These are phyloP conservation scores for Colletotrichum spaethianum DNA, from an alignment of 2,329 filamentous ascomycete species.

Conservation along the genomic window DNA sequence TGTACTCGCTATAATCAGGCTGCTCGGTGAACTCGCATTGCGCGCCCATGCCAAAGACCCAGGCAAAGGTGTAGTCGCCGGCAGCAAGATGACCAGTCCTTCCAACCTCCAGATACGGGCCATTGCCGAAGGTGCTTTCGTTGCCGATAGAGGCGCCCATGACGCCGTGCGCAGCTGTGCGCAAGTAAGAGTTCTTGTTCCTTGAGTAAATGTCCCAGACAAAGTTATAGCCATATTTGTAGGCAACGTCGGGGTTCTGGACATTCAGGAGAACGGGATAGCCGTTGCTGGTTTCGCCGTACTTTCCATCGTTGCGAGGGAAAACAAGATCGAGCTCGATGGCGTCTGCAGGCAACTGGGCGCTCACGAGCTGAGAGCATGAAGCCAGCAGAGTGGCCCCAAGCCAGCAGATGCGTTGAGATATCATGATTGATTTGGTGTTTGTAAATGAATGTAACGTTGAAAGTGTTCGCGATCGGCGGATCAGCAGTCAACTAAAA, in stretches of 20 bases:
- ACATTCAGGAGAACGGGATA: constrained; percentile 39
- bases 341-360: constrained; percentile 38
- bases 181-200: constrained; percentile 35
- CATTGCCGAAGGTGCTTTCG: constrained; percentile 33
- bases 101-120: constrained; percentile 34
- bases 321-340: constrained; percentile 41
- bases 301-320: constrained; percentile 37
- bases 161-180: constrained; percentile 37
- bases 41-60: constrained; percentile 35
- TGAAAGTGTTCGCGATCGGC: constrained; percentile 24
- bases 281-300: constrained; percentile 34
- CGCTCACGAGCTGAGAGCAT: constrained; percentile 21
- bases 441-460: constrained; percentile 12
- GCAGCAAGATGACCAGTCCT: constrained; percentile 33
- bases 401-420: constrained; percentile 24
- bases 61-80: constrained; percentile 40
- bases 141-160: constrained; percentile 35
- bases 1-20: constrained; percentile 39
- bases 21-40: constrained; percentile 39
- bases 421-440: constrained; percentile 21
- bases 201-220: constrained; percentile 39
- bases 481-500: constrained; percentile 19
- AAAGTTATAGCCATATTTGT: constrained; percentile 40
- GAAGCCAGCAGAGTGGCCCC: constrained; percentile 27
- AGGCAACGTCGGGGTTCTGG: constrained; percentile 39